These are phyloP conservation scores for Hypoxylon trugodes DNA, from an alignment of 495 filamentous ascomycete species.

Conservation along the genomic window DNA sequence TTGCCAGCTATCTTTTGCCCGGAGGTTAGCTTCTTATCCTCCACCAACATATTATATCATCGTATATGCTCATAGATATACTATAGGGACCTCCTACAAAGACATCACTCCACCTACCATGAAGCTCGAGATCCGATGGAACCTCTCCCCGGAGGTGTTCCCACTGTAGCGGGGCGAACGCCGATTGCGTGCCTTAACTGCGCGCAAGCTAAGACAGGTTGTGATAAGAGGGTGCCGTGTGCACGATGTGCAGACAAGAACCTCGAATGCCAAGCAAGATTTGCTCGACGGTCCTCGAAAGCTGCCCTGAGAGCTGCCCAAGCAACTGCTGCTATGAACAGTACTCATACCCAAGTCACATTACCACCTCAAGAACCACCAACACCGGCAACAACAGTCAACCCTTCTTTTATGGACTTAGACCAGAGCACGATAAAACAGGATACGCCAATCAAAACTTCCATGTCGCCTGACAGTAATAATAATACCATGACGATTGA, in stretches of 20 bases:
- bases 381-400: slow-evolving; percentile 32
- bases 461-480: slow-evolving; percentile 39
- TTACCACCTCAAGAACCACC: slow-evolving; percentile 34
- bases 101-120: slow-evolving; percentile 64
- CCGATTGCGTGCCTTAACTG: slow-evolving; percentile 68
- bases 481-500: slow-evolving; percentile 40
- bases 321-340: slow-evolving; percentile 40
- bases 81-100: slow-evolving; percentile 65
- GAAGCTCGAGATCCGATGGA: slow-evolving; percentile 54
- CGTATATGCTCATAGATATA: slow-evolving; percentile 30
- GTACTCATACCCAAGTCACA: slow-evolving; percentile 23
- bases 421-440: slow-evolving; percentile 36
- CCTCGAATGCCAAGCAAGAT: slow-evolving; percentile 62
- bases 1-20: slow-evolving; percentile 68
- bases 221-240: slow-evolving; percentile 72
- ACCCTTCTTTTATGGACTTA: slow-evolving; percentile 52
- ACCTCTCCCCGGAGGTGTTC: slow-evolving; percentile 47
- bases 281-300: slow-evolving; percentile 65
- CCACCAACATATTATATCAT: not conserved
- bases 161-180: slow-evolving; percentile 49
- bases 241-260: slow-evolving; percentile 65
- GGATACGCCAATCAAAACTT: slow-evolving; percentile 33
- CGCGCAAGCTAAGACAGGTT: slow-evolving; percentile 70
- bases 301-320: slow-evolving; percentile 51
- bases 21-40: slow-evolving; percentile 54